These are phyloP conservation scores for Lolium perenne DNA, from an alignment of 176 grass and related monocot species.

Conservation along the genomic window DNA sequence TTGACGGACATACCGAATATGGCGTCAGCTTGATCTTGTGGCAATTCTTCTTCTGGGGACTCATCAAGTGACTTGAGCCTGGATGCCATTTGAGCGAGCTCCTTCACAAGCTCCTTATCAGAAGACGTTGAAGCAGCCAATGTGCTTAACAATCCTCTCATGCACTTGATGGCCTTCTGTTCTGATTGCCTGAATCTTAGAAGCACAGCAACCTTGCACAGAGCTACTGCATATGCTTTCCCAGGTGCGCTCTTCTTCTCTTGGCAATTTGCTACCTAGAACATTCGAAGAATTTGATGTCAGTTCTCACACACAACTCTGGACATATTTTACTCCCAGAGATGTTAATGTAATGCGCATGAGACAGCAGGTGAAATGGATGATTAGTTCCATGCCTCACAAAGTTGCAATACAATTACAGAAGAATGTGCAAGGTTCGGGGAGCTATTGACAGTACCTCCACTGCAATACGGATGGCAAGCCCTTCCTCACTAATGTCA, in stretches of 20 bases:
- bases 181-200: constrained; percentile 76
- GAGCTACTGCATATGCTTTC: constrained; percentile 75
- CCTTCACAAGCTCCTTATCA: constrained; percentile 74
- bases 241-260: constrained; percentile 77
- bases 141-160: constrained; percentile 68
- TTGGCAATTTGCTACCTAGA: constrained; percentile 68
- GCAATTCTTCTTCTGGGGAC: constrained; percentile 56
- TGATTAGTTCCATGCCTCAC: neutral
- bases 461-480: constrained; percentile 78
- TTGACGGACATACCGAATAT: constrained; percentile 56
- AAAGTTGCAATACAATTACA: constrained; percentile 3
- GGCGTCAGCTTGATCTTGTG: constrained; percentile 57
- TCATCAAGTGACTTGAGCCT: constrained; percentile 74
- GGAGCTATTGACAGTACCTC: constrained; percentile 60
- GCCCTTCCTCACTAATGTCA: constrained; percentile 70
- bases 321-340: neutral
- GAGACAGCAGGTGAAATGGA: neutral
- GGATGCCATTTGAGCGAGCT: constrained; percentile 71
- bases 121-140: constrained; percentile 48
- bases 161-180: constrained; percentile 86
- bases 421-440: neutral
- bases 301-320: constrained; percentile 5
- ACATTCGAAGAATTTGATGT: constrained; percentile 39
- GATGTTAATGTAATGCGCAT: neutral
- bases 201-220: constrained; percentile 65